These are phyloP conservation scores for Vicia sativa DNA, from an alignment of 306 rosid genomes.

Conservation along the genomic window DNA sequence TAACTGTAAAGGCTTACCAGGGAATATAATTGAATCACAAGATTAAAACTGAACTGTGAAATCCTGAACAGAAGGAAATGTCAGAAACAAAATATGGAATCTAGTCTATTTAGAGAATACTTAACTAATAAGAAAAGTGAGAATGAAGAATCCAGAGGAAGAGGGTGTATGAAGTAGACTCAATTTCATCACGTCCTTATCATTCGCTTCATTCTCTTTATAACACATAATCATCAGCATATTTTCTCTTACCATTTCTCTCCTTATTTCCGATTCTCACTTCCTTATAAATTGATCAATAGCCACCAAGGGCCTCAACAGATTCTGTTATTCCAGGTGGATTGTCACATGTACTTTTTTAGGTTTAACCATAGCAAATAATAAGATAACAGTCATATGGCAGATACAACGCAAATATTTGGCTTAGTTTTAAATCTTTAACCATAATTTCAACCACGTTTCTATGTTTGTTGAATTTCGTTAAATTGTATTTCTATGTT, in stretches of 20 bases:
- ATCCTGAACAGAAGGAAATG: too few species aligned
- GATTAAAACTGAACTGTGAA: too few species aligned
- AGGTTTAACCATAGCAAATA: slow-evolving; percentile 2
- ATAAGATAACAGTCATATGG: not conserved
- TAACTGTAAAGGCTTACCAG: too few species aligned
- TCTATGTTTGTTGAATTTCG: slow-evolving; percentile 20
- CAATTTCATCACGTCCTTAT: too few species aligned
- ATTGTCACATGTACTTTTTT: not conserved
- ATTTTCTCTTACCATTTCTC: not conserved
- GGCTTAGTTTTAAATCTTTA: not conserved
- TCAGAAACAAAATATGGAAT: too few species aligned
- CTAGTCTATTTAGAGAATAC: too few species aligned
- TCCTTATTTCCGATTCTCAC: not conserved
- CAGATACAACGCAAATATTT: not conserved
- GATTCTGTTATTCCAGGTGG: not conserved
- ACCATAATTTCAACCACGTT: slow-evolving; percentile 4
- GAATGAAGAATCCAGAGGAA: too few species aligned
- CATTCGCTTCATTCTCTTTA: not conserved
- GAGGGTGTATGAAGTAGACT: too few species aligned
- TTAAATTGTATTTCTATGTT: slow-evolving; percentile 5
- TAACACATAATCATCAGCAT: not conserved
- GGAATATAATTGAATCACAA: too few species aligned
- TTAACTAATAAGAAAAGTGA: too few species aligned
- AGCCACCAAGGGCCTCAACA: not conserved
- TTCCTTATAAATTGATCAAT: not conserved